Evolutionary conservation across 495 filamentous ascomycete species (phyloP).

Genomic region (Pseudotulostoma volvatum): DNA sequence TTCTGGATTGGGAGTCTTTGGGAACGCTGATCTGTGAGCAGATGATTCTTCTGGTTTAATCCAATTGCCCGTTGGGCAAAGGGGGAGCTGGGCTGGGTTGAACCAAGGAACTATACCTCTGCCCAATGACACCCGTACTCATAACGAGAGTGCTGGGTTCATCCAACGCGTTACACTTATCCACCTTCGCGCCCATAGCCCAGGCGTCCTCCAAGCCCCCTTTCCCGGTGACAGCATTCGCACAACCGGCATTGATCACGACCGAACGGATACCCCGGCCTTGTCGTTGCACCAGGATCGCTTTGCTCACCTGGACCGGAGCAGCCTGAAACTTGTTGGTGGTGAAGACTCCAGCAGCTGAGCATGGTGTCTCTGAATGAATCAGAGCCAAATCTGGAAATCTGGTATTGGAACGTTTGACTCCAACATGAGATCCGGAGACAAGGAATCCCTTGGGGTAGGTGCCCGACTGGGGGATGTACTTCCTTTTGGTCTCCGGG

Average conservation of each 20-base stretch:
- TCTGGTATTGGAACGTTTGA: conserved; percentile 79
- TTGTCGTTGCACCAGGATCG: conserved; percentile 45
- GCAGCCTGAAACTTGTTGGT: conserved; percentile 97
- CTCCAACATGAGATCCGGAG: conserved; percentile 77
- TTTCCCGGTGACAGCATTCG: conserved; percentile 93
- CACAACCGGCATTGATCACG: conserved; percentile 89
- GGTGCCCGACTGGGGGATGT: conserved; percentile 67
- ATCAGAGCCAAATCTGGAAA: conserved; percentile 83
- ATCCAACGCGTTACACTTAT: conserved; percentile 46
- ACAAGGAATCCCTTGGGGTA: conserved; percentile 86
- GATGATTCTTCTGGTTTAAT: no score
- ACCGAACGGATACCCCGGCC: conserved; percentile 64
- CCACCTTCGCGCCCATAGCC: conserved; percentile 64
- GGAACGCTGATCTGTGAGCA: neutral
- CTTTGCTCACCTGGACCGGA: conserved; percentile 68
- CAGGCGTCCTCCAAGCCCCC: conserved; percentile 78
- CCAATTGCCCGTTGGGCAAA: neutral
- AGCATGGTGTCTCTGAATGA: conserved; percentile 71
- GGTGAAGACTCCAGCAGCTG: conserved; percentile 91
- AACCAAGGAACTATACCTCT: conserved; percentile 39
- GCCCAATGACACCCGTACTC: conserved; percentile 97
- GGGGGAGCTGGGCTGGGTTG: neutral
- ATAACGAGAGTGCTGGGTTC: conserved; percentile 69
- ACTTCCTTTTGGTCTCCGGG: conserved; percentile 65
- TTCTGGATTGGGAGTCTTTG: conserved; percentile 71